Conservation (phyloP, 2,329 filamentous ascomycete genomes). For the Massarina eburnea region DNA sequence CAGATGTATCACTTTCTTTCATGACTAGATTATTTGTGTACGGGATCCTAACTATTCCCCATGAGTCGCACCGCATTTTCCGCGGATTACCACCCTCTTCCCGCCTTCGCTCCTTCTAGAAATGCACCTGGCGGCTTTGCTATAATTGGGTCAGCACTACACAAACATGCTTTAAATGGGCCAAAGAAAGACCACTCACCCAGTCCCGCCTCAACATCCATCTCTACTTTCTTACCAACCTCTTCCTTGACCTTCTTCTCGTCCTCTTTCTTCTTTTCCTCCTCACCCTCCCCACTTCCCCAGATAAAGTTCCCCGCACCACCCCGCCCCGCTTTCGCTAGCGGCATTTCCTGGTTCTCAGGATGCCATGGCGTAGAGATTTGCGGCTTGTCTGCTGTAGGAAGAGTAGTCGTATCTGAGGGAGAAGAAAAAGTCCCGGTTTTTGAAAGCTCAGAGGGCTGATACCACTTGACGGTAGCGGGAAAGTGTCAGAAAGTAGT, state of each 20-base stretch:
- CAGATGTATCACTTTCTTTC: no score
- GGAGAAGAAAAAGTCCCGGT: slow-evolving; percentile 42
- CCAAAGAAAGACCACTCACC: slow-evolving; percentile 1
- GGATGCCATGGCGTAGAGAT: slow-evolving; percentile 40
- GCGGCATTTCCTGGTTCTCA: slow-evolving; percentile 34
- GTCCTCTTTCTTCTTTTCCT: slow-evolving; percentile 23
- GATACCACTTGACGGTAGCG: no score
- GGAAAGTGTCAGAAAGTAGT: no score
- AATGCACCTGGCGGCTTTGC: slow-evolving; percentile 22
- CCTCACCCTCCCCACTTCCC: slow-evolving; percentile 38
- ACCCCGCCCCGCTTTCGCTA: slow-evolving; percentile 44
- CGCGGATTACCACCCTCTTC: slow-evolving; percentile 22
- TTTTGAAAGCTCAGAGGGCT: slow-evolving; percentile 42
- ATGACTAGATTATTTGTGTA: no score
- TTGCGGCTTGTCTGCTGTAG: slow-evolving; percentile 26
- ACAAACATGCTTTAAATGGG: no score
- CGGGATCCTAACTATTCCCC: no score
- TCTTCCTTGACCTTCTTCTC: slow-evolving; percentile 30
- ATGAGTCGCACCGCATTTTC: not conserved
- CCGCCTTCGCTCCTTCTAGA: slow-evolving; percentile 37
- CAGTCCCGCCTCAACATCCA: slow-evolving; percentile 44
- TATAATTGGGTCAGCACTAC: no score
- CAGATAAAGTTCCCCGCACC: slow-evolving; percentile 53
- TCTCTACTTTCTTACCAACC: slow-evolving; percentile 43
- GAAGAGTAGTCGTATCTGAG: slow-evolving; percentile 30